Evolutionary conservation across 2,329 filamentous ascomycete genomes (phyloP), one percentile per base, ranked within the genome.

Genomic region (Whalleya microplaca): DNA sequence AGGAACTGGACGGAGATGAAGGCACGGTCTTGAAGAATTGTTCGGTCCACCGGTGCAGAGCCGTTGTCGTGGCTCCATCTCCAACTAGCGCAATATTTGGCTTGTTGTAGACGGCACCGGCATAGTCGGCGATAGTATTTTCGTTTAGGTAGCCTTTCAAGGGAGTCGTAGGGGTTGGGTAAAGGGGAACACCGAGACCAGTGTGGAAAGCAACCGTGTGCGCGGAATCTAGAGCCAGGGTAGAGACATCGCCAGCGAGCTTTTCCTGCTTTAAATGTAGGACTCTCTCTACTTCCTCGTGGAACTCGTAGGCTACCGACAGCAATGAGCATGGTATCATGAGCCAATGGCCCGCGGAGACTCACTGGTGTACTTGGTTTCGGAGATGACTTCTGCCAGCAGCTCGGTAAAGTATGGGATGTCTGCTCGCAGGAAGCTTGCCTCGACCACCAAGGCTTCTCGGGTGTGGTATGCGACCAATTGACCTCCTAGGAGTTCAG

Each of bases 381-480:
- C 81, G 60, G 89, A 87, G 71, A 95, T 83, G 69, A 97, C 90
- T 82, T 99, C 96, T 72, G 89, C 92, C 67, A 99, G 85, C 65
- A 99, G 84, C 82, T 99, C 95, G 71, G 92, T 86, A 76, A 96
- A 99, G 85, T 98, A 99, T 67, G 95, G 95, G 66, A 99, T 87
- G 75, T 99, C 93, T 74, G 95, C 88, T 74, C 92, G 88, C 66
- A 99, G 86, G 84, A 99, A 99, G 81, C 90, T 96, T 74, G 95
- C 91, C 77, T 94, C 88, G 71, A 99, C 80, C 58, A 99, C 87
- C 63, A 99, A 80, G 73, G 92, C 92, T 83, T 99, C 95, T 73
- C 94, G 90, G 69, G 92, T 93, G 80, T 97, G 92, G 77, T 90
- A 91, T 65, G 94, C 83, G 68, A 81, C 84, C 79, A 98, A 87